Evolutionary conservation across 352 stramenopile genomes (phyloP).

Genomic region (Phytopythium mirpurense): DNA sequence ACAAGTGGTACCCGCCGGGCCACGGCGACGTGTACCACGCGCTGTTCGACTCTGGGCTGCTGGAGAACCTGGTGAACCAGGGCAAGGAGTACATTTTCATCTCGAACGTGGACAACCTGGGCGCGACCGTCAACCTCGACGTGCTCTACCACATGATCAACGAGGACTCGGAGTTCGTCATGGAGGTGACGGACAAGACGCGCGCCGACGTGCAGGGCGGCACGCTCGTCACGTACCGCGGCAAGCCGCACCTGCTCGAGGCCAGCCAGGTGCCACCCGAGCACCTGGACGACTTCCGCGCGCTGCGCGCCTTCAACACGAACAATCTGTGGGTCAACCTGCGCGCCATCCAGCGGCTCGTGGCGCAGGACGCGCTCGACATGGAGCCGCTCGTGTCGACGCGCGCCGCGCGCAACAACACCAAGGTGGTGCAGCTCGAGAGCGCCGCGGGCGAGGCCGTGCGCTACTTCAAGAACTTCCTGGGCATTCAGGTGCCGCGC

Average conservation of each 20-base stretch:
- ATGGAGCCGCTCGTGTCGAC: conserved; percentile 94
- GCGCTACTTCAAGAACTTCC: conserved; percentile 97
- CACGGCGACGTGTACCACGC: conserved; percentile 99
- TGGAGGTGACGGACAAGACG: conserved; percentile 97
- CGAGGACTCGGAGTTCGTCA: conserved; percentile 96
- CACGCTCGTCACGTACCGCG: conserved; percentile 87
- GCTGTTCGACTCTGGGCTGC: conserved; percentile 94
- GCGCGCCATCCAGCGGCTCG: conserved; percentile 95
- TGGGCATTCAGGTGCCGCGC: conserved; percentile 94
- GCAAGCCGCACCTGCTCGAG: conserved; percentile 96
- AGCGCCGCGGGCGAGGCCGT: conserved; percentile 97
- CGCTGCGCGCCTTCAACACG: conserved; percentile 99
- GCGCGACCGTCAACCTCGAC: conserved; percentile 95
- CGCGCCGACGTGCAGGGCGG: conserved; percentile 90
- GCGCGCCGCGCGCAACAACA: conserved; percentile 95
- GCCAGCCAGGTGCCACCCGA: conserved; percentile 95
- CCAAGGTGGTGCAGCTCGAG: conserved; percentile 93
- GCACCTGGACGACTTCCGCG: conserved; percentile 93
- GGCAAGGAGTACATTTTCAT: conserved; percentile 99
- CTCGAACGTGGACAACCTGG: conserved; percentile 99
- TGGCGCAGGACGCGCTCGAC: conserved; percentile 97
- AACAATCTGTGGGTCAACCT: conserved; percentile 99
- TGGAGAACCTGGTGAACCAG: conserved; percentile 94
- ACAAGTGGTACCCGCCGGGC: conserved; percentile 95
- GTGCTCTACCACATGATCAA: conserved; percentile 99